phyloP scores from a whole-genome alignment of 108 stramenopile species.

The Nitzschia palea region DNA sequence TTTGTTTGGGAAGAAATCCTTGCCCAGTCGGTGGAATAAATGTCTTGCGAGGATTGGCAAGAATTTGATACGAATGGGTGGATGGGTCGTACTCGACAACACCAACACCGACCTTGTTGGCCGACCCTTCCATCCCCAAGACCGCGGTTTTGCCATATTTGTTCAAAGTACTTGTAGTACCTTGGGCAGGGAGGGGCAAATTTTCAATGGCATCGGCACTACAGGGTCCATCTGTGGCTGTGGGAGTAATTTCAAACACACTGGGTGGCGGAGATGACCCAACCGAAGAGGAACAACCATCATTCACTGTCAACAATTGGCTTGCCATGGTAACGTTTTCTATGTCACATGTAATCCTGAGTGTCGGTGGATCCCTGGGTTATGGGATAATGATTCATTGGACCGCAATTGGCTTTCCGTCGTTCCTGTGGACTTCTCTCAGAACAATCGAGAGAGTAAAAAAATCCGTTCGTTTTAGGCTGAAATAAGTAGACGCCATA shows the following conservation, averaged over 20 bases:
- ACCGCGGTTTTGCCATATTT: constrained; percentile 57
- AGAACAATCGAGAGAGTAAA: too few species aligned
- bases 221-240: constrained; percentile 52
- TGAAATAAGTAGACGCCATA: too few species aligned
- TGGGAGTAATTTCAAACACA: constrained; percentile 10
- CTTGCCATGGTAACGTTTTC: too few species aligned
- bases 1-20: constrained; percentile 97
- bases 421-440: too few species aligned
- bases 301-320: too few species aligned
- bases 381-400: too few species aligned
- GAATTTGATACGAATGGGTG: constrained; percentile 70
- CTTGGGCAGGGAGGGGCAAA: constrained; percentile 41
- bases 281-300: too few species aligned
- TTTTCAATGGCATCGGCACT: constrained; percentile 42
- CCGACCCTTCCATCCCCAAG: constrained; percentile 98
- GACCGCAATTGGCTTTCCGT: too few species aligned
- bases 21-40: constrained; percentile 94
- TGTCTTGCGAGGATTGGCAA: constrained; percentile 91
- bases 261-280: too few species aligned
- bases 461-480: too few species aligned
- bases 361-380: too few species aligned
- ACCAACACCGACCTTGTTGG: constrained; percentile 99
- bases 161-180: constrained; percentile 13
- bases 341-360: too few species aligned
- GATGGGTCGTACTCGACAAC: constrained; percentile 79